A percentile compares a stretch with the other conserved stretches of the same genome.
Evolutionary conservation across 495 filamentous ascomycete species (phyloP).

Genomic region (Paragyromitra xinjiangensis): DNA sequence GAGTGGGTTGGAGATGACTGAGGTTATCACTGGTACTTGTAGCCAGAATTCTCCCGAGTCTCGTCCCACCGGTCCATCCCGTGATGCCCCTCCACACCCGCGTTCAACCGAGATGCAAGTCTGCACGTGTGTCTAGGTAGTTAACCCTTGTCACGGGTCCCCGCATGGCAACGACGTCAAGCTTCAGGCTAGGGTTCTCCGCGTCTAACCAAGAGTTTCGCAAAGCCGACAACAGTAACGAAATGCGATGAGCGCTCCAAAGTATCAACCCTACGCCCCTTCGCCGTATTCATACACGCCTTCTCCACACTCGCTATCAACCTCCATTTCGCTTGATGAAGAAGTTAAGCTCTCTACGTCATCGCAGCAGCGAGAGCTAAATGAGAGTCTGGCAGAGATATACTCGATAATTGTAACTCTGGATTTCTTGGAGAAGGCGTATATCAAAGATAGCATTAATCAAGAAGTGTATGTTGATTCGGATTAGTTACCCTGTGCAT

Average conservation of each 20-base stretch:
- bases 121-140: background rate
- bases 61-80: background rate
- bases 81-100: conserved; percentile 21
- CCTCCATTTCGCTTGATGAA: conserved; percentile 62
- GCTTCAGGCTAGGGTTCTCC: background rate
- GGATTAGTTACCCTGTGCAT: background rate
- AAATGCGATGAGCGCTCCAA: conserved; percentile 48
- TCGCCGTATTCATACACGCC: conserved; percentile 53
- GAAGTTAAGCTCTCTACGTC: conserved; percentile 92
- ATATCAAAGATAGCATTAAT: conserved; percentile 91
- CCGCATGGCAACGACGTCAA: conserved; percentile 28
- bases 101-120: conserved; percentile 38
- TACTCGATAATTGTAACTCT: conserved; percentile 97
- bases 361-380: conserved; percentile 85
- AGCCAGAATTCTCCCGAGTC: background rate
- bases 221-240: background rate
- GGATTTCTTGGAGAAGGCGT: conserved; percentile 95
- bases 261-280: conserved; percentile 52
- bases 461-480: conserved; percentile 69
- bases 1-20: background rate
- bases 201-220: conserved; percentile 10
- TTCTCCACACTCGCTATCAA: conserved; percentile 44
- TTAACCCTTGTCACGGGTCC: conserved; percentile 8
- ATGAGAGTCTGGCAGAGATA: conserved; percentile 95
- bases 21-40: conserved; percentile 22